Base-by-base conservation (phyloP, 257 asterid genomes). In the Salvia hispanica region DNA sequence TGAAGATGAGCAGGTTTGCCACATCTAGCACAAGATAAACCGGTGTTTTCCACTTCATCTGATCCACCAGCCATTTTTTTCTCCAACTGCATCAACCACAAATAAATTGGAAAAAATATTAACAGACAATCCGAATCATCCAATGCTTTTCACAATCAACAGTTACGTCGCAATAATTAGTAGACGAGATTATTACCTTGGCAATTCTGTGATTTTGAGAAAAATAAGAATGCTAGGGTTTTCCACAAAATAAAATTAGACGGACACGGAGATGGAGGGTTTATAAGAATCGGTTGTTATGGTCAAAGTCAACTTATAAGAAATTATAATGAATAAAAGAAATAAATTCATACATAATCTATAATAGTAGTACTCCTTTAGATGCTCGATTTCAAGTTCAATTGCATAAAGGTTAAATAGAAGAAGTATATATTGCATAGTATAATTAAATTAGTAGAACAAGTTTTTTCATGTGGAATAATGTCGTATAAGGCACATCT, bases 1-100 rank as follows among this genome's bases (percentile, higher is more conserved):
- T 89, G 97, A 53, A 90, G 95, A 74, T 76, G 59, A 71, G 98
- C 95, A 44, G 95, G 87, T 68, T 88, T 82, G 77, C 98, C 94
- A 71, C 98, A 93, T 74, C 85, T 86, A 62, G 84, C 86, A 81
- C 98, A 93, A 4, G 81, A 84, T 31, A 84, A 75, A 43, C 75
- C 36, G 53, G 83, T 54, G 47, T 75, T 72, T 43, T 79, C 91
- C 64, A 44, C 83, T 67, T 78, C 80, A 57, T 84, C 96, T 36
- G 96, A 82, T 77, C 88, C 93, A 56, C 84, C 88, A 61, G 84
- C 84, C 96, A 86, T 91, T 56, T 14, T 71, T 61, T 36, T 40
- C 11, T 5, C 58, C 7, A 52, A 71, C 79, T 67, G 74, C 72
- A 74, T 67, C 64, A 67, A 74, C 62, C 62, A 64, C 67, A 65